These are phyloP conservation scores for Aspergillus sp. DNA, from an alignment of 2,329 filamentous ascomycete species.

Conservation along the genomic window DNA sequence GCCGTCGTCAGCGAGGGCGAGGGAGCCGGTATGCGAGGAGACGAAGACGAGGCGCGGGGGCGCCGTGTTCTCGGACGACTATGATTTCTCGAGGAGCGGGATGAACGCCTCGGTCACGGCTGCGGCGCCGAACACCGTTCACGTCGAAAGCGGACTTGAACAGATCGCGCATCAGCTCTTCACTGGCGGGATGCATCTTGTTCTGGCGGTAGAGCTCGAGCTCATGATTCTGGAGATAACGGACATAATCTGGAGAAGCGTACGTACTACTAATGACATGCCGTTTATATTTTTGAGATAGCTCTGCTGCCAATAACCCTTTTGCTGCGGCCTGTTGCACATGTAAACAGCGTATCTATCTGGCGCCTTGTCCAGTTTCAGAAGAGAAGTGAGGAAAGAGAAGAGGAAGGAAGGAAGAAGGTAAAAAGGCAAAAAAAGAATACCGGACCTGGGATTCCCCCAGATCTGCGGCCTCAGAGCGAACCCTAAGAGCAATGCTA, in stretches of 20 bases:
- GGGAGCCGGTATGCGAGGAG: constrained; percentile 15
- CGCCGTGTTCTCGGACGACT: no score
- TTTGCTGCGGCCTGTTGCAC: no score
- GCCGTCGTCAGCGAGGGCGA: constrained; percentile 10
- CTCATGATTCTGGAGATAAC: no score
- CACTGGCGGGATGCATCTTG: no score
- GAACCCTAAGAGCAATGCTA: no score
- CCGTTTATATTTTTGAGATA: no score
- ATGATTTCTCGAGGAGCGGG: constrained; percentile 16
- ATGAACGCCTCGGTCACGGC: constrained; percentile 17
- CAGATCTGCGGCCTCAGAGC: not conserved
- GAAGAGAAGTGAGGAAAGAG: not conserved
- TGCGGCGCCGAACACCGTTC: constrained; percentile 21
- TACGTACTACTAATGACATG: no score
- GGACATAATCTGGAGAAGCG: no score
- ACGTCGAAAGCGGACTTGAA: constrained; percentile 12
- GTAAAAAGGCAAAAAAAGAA: not conserved
- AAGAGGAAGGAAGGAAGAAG: not conserved
- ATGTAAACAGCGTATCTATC: no score
- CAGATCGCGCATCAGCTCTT: constrained; percentile 9
- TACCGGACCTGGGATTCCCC: not conserved
- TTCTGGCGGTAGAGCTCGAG: no score
- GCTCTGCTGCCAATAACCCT: no score
- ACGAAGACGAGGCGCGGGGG: constrained; percentile 18
- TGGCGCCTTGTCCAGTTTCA: no score